Conservation (phyloP, 202 grass and related monocot genomes). For the Brachypodium distachyon region DNA sequence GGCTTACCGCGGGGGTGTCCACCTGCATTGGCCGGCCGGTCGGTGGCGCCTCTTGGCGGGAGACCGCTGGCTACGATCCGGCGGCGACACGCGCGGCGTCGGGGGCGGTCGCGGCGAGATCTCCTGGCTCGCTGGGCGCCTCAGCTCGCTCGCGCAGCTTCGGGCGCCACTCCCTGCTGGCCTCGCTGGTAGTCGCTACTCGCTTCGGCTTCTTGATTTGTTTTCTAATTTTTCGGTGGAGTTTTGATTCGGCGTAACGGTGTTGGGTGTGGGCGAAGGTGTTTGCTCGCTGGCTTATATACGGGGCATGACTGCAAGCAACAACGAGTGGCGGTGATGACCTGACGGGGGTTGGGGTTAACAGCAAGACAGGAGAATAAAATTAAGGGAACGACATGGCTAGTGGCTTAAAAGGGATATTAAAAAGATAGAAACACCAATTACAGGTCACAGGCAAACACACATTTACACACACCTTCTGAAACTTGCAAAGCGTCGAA, state of each 20-base stretch:
- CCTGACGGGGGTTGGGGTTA: conserved; percentile 9
- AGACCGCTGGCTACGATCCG: background rate
- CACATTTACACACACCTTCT: too few relatives aligned
- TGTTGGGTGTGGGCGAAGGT: conserved; percentile 10
- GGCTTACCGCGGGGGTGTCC: conserved; percentile 4
- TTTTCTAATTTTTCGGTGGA: background rate
- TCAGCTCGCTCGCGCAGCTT: conserved; percentile 1
- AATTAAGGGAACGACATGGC: background rate
- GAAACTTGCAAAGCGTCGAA: too few relatives aligned
- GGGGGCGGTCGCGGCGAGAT: conserved; percentile 1
- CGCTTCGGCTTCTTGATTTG: background rate
- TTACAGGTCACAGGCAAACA: too few relatives aligned
- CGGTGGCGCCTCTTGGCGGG: background rate
- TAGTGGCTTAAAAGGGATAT: background rate
- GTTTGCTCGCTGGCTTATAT: conserved; percentile 24
- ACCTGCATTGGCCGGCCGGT: conserved; percentile 12
- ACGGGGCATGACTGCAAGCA: conserved; percentile 36
- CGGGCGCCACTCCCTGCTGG: background rate
- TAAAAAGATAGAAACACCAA: too few relatives aligned
- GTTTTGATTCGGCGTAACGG: conserved; percentile 35
- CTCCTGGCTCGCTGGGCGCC: background rate
- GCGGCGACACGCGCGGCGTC: background rate
- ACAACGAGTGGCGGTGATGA: conserved; percentile 19
- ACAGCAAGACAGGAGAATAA: background rate
- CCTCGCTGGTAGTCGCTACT: background rate